phyloP scores from a whole-genome alignment of 1,284 basidiomycete species.

The Polyporus tsugae region DNA sequence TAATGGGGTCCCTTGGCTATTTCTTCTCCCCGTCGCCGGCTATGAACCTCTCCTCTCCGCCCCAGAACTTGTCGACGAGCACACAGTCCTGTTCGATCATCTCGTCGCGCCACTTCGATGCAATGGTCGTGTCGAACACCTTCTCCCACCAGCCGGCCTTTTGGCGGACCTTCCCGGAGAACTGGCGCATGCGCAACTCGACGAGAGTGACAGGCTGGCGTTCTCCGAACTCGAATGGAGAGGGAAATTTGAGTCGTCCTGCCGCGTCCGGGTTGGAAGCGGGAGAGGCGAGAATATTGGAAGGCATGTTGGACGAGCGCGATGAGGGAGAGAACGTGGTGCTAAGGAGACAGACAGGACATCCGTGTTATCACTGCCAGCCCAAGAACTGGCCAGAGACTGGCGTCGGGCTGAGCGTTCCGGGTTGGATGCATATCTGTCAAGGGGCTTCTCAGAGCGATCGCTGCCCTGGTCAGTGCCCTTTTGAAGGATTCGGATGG shows the following conservation, averaged over 20 bases:
- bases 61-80: constrained; percentile 2
- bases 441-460: too few relatives aligned
- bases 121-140: constrained; percentile 26
- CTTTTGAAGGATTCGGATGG: neutral
- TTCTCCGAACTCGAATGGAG: constrained; percentile 8
- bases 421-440: neutral
- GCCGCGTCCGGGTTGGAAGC: neutral
- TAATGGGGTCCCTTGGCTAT: constrained; percentile 14
- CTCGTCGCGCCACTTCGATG: constrained; percentile 32
- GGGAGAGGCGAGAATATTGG: neutral
- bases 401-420: too few relatives aligned
- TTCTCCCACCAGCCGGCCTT: constrained; percentile 34
- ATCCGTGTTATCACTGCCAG: too few relatives aligned
- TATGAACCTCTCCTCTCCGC: neutral
- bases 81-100: constrained; percentile 19
- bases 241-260: constrained; percentile 7
- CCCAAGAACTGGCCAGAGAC: too few relatives aligned
- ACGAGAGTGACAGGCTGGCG: constrained; percentile 18
- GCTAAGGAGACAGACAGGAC: neutral
- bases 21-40: constrained; percentile 11
- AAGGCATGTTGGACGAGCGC: neutral
- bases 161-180: constrained; percentile 30
- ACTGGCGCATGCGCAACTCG: constrained; percentile 29
- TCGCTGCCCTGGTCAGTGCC: neutral
- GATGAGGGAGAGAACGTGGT: neutral